Conservation (phyloP, 2,329 filamentous ascomycete species). For the Calonectria naviculata region DNA sequence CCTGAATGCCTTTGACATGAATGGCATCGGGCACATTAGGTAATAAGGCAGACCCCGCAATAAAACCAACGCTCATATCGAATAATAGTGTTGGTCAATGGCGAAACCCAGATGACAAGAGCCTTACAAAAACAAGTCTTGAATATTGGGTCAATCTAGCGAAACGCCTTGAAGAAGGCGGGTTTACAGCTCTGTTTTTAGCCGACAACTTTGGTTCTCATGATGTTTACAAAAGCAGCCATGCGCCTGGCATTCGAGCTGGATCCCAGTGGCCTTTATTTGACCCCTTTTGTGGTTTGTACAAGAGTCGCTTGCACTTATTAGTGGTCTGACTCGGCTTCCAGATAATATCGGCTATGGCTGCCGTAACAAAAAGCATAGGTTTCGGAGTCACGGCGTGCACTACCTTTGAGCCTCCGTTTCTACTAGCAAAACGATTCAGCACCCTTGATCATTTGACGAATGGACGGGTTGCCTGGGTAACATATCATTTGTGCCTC, state of each 20-base stretch:
- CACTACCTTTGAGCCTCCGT: conserved; percentile 51
- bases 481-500: neutral
- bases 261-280: conserved; percentile 1
- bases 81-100: conserved; percentile 24
- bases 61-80: neutral
- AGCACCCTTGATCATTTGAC: conserved; percentile 50
- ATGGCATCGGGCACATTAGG: conserved; percentile 22
- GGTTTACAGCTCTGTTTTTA: conserved; percentile 71
- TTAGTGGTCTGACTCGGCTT: neutral
- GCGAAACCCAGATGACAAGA: conserved; percentile 25
- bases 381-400: conserved; percentile 49
- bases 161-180: conserved; percentile 68
- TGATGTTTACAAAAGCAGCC: conserved; percentile 21
- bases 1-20: conserved; percentile 26
- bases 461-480: conserved; percentile 45
- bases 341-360: conserved; percentile 54
- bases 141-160: conserved; percentile 73
- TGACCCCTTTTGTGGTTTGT: neutral
- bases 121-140: conserved; percentile 44
- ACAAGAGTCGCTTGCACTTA: neutral
- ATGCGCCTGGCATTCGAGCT: conserved; percentile 56
- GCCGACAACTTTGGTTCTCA: conserved; percentile 60
- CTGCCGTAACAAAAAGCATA: conserved; percentile 56
- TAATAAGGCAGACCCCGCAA: neutral
- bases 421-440: conserved; percentile 46